Evolutionary conservation across 2,329 filamentous ascomycete genomes (phyloP).

Genomic region (Orbilia ellipsospora): DNA sequence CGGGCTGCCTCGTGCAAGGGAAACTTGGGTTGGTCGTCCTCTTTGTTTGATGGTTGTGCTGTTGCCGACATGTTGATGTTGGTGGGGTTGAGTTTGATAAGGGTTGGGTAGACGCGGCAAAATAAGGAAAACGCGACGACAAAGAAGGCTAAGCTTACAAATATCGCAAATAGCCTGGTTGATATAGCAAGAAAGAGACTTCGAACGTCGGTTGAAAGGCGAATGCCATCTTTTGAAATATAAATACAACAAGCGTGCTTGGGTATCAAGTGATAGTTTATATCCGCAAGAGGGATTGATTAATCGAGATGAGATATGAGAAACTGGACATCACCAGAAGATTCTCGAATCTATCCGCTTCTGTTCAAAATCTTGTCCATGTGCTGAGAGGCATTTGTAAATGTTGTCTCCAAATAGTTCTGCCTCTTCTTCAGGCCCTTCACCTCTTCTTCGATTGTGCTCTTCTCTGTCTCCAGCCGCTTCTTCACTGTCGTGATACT

Average conservation of each 20-base stretch:
- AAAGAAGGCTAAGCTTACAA: slow-evolving; percentile 37
- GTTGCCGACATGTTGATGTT: slow-evolving; percentile 39
- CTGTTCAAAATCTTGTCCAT: slow-evolving; percentile 85
- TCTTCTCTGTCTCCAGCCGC: slow-evolving; percentile 79
- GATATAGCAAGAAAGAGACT: slow-evolving; percentile 6
- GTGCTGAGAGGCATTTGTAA: slow-evolving; percentile 91
- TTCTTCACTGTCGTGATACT: slow-evolving; percentile 78
- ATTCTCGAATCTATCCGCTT: slow-evolving; percentile 61
- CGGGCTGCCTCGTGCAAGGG: slow-evolving; percentile 51
- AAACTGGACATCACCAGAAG: slow-evolving; percentile 10
- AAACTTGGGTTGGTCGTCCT: slow-evolving; percentile 42
- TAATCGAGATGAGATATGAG: slow-evolving; percentile 15
- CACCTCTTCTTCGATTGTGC: slow-evolving; percentile 80
- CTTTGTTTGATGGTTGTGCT: slow-evolving; percentile 24
- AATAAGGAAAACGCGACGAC: slow-evolving; percentile 32
- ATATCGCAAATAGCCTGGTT: neutral
- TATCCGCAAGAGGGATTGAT: slow-evolving; percentile 1
- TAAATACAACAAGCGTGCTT: slow-evolving; percentile 24
- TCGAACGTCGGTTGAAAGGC: slow-evolving; percentile 28
- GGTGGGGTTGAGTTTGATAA: slow-evolving; percentile 46
- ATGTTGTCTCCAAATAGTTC: slow-evolving; percentile 92
- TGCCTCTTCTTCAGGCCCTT: slow-evolving; percentile 86
- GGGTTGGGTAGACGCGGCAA: slow-evolving; percentile 45
- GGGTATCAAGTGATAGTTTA: slow-evolving; percentile 34
- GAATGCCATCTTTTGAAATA: neutral